These are phyloP conservation scores for Triticum turgidum DNA, from an alignment of 176 grass and related monocot genomes.

Conservation along the genomic window DNA sequence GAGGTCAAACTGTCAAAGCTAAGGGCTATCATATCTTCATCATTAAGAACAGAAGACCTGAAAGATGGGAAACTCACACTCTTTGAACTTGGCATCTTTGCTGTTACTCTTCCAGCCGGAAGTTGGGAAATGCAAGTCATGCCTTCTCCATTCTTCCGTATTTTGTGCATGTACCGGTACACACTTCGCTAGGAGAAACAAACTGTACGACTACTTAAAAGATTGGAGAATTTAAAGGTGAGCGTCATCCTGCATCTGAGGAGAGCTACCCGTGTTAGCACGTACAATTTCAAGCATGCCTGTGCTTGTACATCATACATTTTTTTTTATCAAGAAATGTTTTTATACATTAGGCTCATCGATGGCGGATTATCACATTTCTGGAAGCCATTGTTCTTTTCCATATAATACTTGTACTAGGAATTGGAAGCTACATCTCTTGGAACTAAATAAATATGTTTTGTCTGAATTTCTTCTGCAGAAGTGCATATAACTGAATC, in stretches of 20 bases:
- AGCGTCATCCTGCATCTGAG: constrained; percentile 17
- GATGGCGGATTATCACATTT: not conserved
- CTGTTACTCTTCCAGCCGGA: constrained; percentile 47
- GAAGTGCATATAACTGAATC: not conserved
- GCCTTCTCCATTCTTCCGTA: constrained; percentile 51
- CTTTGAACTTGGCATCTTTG: constrained; percentile 51
- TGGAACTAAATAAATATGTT: not conserved
- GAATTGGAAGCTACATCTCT: not conserved
- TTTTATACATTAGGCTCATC: not conserved
- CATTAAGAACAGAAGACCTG: constrained; percentile 17
- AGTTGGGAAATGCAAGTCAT: constrained; percentile 77
- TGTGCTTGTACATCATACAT: not conserved
- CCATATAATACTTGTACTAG: constrained; percentile 2
- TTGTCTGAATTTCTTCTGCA: not conserved
- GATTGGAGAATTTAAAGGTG: constrained; percentile 15
- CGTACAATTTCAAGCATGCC: not conserved
- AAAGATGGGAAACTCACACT: constrained; percentile 56
- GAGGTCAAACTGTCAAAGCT: not conserved
- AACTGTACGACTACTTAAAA: constrained; percentile 28
- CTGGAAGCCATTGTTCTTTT: not conserved
- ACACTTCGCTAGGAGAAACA: constrained; percentile 24
- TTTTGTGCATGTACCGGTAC: constrained; percentile 29
- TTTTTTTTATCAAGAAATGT: not conserved
- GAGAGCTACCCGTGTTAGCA: constrained; percentile 5
- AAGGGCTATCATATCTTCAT: constrained; percentile 2